phyloP scores from a whole-genome alignment of 306 rosid genomes.

The Lathyrus oleraceus region DNA sequence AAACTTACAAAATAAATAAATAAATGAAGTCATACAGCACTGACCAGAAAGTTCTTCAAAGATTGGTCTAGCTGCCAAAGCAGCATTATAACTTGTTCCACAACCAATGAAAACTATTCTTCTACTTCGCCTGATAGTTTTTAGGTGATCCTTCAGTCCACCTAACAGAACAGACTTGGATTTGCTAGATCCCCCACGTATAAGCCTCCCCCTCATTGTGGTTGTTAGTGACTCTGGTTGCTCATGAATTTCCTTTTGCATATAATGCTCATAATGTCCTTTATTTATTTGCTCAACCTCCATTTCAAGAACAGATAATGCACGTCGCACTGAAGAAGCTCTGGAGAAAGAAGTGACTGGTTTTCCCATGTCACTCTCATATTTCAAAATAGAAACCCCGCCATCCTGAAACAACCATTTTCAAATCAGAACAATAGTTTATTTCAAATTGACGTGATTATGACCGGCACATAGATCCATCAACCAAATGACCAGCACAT shows the following conservation, averaged over 20 bases:
- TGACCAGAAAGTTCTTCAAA: constrained; percentile 97
- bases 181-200: constrained; percentile 73
- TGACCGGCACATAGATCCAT: constrained; percentile 20
- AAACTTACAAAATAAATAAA: constrained; percentile 19
- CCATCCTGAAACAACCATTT: constrained; percentile 75
- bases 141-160: constrained; percentile 94
- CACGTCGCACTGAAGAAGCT: constrained; percentile 87
- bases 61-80: constrained; percentile 95
- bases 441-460: constrained; percentile 14
- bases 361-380: constrained; percentile 67
- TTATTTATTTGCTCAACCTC: constrained; percentile 97
- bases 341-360: constrained; percentile 58
- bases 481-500: constrained; percentile 21
- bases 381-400: constrained; percentile 76
- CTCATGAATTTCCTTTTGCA: constrained; percentile 99
- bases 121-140: constrained; percentile 96
- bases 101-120: constrained; percentile 90
- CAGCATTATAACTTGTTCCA: constrained; percentile 99
- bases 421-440: neutral
- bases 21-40: constrained; percentile 35
- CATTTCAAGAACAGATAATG: constrained; percentile 93
- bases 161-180: constrained; percentile 88
- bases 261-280: constrained; percentile 89
- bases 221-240: constrained; percentile 94
- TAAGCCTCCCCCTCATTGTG: constrained; percentile 97